Percentiles rank a stretch among this genome's conserved stretches.
Evolutionary conservation across 2,329 filamentous ascomycete genomes (phyloP).

Genomic region (Neoarthrinium moseri): DNA sequence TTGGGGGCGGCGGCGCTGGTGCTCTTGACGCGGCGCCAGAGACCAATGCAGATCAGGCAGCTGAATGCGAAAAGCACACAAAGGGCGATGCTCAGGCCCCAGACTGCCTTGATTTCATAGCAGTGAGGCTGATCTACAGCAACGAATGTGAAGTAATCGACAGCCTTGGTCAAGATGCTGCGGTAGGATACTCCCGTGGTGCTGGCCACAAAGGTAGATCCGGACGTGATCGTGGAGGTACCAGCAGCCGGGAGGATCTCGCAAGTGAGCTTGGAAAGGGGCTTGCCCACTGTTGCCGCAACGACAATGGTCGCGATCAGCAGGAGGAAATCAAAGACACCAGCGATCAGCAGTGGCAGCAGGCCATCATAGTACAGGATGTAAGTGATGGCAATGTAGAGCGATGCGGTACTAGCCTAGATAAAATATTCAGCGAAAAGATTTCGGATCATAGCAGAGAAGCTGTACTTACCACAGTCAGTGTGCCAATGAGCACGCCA

Average conservation of each 20-base stretch:
- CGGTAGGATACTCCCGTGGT: conserved; percentile 20
- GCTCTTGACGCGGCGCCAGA: conserved; percentile 61
- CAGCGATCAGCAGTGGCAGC: conserved; percentile 70
- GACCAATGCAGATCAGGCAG: conserved; percentile 53
- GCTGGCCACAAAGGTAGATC: conserved; percentile 15
- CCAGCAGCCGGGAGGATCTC: conserved; percentile 43
- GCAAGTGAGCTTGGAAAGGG: conserved; percentile 77
- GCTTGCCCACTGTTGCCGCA: conserved; percentile 74
- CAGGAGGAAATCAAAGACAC: conserved; percentile 64
- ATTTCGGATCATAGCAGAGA: background rate
- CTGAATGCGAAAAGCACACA: conserved; percentile 70
- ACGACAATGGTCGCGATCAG: conserved; percentile 78
- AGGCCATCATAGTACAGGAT: conserved; percentile 78
- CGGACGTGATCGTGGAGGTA: conserved; percentile 33
- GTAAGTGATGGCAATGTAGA: conserved; percentile 78
- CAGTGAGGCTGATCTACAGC: conserved; percentile 63
- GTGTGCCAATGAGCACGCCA: conserved; percentile 71
- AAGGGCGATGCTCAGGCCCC: conserved; percentile 80
- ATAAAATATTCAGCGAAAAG: background rate
- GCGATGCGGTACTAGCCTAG: conserved; percentile 69
- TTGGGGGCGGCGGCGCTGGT: conserved; percentile 33
- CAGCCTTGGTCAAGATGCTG: conserved; percentile 22
- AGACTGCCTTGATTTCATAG: conserved; percentile 81
- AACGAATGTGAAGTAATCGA: conserved; percentile 46
- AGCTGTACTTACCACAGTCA: conserved; percentile 71